Evolutionary conservation across 2,329 filamentous ascomycete species (phyloP).

Genomic region (Cadophora luteo-olivacea): DNA sequence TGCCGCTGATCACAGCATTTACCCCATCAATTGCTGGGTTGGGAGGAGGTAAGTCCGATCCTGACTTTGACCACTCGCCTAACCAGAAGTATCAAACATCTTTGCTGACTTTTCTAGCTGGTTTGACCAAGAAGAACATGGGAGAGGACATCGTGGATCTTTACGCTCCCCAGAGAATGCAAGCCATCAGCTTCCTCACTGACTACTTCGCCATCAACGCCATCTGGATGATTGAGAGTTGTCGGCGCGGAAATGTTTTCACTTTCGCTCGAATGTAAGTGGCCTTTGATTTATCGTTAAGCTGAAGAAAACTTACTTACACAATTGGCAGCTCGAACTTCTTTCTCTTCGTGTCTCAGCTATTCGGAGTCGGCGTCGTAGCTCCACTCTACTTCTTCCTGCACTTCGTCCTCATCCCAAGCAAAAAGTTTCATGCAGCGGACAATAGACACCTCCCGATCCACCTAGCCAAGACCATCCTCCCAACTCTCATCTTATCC

Average conservation of each 20-base stretch:
- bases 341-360: conserved; percentile 37
- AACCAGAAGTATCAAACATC: background rate
- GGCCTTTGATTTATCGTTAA: no score
- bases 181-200: conserved; percentile 35
- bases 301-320: background rate
- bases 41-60: conserved; percentile 12
- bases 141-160: conserved; percentile 3
- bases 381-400: conserved; percentile 45
- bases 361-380: conserved; percentile 40
- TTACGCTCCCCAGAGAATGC: conserved; percentile 23
- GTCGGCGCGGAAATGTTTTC: conserved; percentile 39
- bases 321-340: conserved; percentile 2
- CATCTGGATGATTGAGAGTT: conserved; percentile 40
- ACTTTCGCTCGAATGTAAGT: conserved; percentile 32
- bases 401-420: conserved; percentile 42
- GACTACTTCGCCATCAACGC: conserved; percentile 36
- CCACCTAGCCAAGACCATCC: conserved; percentile 38
- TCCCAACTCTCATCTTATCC: conserved; percentile 38
- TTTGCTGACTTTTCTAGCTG: background rate
- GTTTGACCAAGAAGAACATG: background rate
- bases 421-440: conserved; percentile 40
- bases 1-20: conserved; percentile 14
- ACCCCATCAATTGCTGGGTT: conserved; percentile 24
- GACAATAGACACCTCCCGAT: conserved; percentile 43
- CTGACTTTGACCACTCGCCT: background rate